Conservation (phyloP, 2,329 filamentous ascomycete genomes). For the Talaromyces pinophilus region DNA sequence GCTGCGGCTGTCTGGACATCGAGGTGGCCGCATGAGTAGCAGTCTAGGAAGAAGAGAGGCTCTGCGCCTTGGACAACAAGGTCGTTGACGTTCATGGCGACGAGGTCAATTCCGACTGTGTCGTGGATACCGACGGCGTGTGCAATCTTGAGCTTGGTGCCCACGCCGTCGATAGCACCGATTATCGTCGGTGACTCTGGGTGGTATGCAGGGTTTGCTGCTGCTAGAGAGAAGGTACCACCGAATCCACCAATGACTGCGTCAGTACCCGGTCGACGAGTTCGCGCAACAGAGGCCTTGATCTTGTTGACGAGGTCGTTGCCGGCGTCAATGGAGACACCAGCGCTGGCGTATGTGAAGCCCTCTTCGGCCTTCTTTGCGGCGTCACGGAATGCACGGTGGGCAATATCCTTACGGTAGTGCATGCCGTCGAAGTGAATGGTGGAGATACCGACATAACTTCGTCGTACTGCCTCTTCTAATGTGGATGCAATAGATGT, state of each 20-base stretch:
- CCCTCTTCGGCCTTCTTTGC: slow-evolving; percentile 29
- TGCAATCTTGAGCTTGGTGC: slow-evolving; percentile 95
- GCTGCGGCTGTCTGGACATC: slow-evolving; percentile 73
- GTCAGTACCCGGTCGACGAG: slow-evolving; percentile 80
- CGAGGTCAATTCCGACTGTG: slow-evolving; percentile 93
- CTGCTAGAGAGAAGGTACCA: slow-evolving; percentile 76
- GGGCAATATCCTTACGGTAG: slow-evolving; percentile 88
- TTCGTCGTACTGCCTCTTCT: slow-evolving; percentile 77
- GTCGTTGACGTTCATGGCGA: slow-evolving; percentile 99
- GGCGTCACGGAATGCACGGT: slow-evolving; percentile 56
- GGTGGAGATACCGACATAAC: slow-evolving; percentile 78
- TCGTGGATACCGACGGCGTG: slow-evolving; percentile 87
- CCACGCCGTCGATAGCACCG: slow-evolving; percentile 94
- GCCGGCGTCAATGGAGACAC: slow-evolving; percentile 91
- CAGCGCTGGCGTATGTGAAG: slow-evolving; percentile 89
- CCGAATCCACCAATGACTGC: slow-evolving; percentile 95
- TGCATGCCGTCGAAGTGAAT: slow-evolving; percentile 89
- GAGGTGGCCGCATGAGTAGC: slow-evolving; percentile 90
- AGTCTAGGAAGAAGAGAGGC: slow-evolving; percentile 95
- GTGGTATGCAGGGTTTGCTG: slow-evolving; percentile 70
- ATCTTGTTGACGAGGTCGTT: slow-evolving; percentile 92
- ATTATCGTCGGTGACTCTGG: slow-evolving; percentile 75
- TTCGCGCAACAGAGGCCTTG: slow-evolving; percentile 84
- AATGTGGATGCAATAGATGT: slow-evolving; percentile 76
- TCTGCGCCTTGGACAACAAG: slow-evolving; percentile 93